Conservation (phyloP, 352 stramenopile species). For the Globisporangium cederbergense region DNA sequence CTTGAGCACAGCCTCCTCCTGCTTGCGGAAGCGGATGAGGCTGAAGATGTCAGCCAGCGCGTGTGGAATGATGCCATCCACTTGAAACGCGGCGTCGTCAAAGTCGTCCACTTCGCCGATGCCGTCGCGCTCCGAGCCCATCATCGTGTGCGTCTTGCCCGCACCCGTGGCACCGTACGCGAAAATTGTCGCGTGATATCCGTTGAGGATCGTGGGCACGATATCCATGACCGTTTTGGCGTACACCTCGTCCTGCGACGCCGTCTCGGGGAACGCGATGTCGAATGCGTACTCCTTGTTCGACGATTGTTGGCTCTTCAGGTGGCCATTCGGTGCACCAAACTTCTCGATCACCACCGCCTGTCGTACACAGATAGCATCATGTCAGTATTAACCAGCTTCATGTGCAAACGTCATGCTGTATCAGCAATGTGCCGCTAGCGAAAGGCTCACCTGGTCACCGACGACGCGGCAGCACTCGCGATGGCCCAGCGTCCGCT, state of each 20-base stretch:
- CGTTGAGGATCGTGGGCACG: constrained; percentile 63
- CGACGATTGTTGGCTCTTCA: constrained; percentile 53
- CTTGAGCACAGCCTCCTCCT: constrained; percentile 44
- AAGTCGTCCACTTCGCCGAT: constrained; percentile 38
- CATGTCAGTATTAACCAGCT: background rate
- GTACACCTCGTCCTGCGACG: constrained; percentile 55
- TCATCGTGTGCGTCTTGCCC: constrained; percentile 75
- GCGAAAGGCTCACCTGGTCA: constrained; percentile 34
- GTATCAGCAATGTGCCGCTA: background rate
- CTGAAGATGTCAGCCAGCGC: constrained; percentile 55
- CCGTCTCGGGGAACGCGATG: constrained; percentile 46
- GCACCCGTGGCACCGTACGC: constrained; percentile 59
- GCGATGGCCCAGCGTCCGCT: constrained; percentile 44
- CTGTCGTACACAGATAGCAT: constrained; percentile 12
- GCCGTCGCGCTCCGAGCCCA: constrained; percentile 61
- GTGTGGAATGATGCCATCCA: constrained; percentile 86
- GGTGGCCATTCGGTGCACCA: constrained; percentile 37
- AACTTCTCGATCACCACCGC: constrained; percentile 65
- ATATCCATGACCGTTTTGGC: constrained; percentile 56
- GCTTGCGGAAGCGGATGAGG: constrained; percentile 60
- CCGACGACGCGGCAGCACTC: constrained; percentile 51
- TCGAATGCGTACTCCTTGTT: constrained; percentile 61
- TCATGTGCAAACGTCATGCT: background rate
- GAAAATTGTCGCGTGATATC: constrained; percentile 83
- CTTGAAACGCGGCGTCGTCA: constrained; percentile 34